Conservation (phyloP, 345 rosid species). For the Murraya paniculata region DNA sequence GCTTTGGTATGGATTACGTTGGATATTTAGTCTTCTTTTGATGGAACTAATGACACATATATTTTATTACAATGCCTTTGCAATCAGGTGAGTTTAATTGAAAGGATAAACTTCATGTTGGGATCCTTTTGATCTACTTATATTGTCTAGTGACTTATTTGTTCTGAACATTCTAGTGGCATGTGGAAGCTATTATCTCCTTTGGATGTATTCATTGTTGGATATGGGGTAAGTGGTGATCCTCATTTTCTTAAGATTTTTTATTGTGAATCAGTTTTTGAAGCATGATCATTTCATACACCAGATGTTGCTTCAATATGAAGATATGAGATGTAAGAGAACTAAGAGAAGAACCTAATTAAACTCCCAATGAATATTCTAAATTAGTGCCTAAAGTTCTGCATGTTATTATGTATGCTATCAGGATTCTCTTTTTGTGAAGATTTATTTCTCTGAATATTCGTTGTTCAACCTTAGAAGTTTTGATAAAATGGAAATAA, state of each 20-base stretch:
- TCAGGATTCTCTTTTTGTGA: neutral
- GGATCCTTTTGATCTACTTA: neutral
- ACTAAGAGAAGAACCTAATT: neutral
- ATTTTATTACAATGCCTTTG: conserved; percentile 87
- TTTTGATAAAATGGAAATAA: neutral
- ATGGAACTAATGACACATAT: conserved; percentile 83
- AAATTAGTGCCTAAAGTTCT: neutral
- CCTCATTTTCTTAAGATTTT: neutral
- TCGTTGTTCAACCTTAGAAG: neutral
- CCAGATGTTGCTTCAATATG: neutral
- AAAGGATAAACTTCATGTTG: neutral
- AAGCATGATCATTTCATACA: neutral
- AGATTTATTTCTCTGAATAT: neutral
- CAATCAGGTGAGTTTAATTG: conserved; percentile 55
- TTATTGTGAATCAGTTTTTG: neutral
- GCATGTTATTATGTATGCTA: neutral
- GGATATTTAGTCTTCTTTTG: conserved; percentile 66
- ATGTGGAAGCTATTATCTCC: conserved; percentile 79
- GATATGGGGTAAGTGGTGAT: conserved; percentile 77
- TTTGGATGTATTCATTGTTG: conserved; percentile 79
- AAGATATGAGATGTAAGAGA: neutral
- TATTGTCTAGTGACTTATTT: conserved; percentile 5
- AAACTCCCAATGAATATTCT: neutral
- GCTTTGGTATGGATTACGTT: conserved; percentile 66
- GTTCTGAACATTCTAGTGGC: conserved; percentile 48